Percentiles rank a stretch among this genome's conserved stretches.
Conservation (phyloP, 2,329 filamentous ascomycete genomes). For the Pseudogymnoascus sp. region DNA sequence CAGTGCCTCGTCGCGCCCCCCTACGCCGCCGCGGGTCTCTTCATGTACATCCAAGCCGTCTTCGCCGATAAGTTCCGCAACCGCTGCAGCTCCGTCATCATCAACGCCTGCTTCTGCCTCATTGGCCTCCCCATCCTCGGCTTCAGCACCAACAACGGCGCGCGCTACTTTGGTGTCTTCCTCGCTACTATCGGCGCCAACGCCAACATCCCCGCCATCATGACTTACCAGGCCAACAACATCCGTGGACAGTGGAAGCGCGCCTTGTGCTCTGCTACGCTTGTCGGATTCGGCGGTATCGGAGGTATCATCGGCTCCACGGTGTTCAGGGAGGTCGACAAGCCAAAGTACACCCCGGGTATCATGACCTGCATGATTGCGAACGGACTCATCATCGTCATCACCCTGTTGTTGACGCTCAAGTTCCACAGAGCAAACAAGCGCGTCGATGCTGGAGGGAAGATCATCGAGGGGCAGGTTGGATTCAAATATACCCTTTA, state of each 20-base stretch:
- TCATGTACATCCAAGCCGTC: constrained; percentile 37
- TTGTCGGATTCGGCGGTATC: constrained; percentile 69
- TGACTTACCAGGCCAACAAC: constrained; percentile 82
- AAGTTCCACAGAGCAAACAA: constrained; percentile 23
- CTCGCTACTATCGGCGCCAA: constrained; percentile 45
- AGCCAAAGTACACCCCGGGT: constrained; percentile 37
- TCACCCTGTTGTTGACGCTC: constrained; percentile 17
- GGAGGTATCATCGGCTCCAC: constrained; percentile 70
- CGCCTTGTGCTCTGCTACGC: constrained; percentile 66
- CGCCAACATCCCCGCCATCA: constrained; percentile 64
- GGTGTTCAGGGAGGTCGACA: constrained; percentile 57
- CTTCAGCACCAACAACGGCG: constrained; percentile 38
- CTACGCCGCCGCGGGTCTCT: constrained; percentile 36
- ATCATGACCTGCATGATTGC: constrained; percentile 10
- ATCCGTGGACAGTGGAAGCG: constrained; percentile 85
- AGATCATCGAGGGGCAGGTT: constrained; percentile 24
- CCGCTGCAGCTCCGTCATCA: constrained; percentile 41
- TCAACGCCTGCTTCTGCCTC: constrained; percentile 37
- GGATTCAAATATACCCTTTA: constrained; percentile 21
- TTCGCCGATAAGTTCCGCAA: constrained; percentile 42
- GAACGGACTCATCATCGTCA: constrained; percentile 17
- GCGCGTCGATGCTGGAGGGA: constrained; percentile 21
- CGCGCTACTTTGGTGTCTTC: constrained; percentile 49
- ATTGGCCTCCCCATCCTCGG: constrained; percentile 35
- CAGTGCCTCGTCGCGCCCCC: constrained; percentile 47